Conservation (phyloP, 1,139 yeast genomes). For the Insectozyma bohioensis region DNA sequence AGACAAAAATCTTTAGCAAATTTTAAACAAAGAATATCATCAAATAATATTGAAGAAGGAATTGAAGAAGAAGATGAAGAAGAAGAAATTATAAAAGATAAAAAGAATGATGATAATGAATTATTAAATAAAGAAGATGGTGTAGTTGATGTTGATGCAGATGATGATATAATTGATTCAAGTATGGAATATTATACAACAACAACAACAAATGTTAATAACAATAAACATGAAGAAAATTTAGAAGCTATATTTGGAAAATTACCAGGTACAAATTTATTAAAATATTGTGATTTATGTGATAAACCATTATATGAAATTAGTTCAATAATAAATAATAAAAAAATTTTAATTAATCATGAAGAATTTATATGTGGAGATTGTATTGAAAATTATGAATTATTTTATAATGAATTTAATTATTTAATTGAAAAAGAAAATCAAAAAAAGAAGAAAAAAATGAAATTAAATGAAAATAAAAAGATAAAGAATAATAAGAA, state of each 20-base stretch:
- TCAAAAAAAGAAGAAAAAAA: no score
- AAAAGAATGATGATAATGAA: neutral
- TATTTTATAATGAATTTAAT: conserved; percentile 37
- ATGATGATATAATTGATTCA: conserved; percentile 3
- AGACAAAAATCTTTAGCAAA: conserved; percentile 40
- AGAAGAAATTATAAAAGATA: neutral
- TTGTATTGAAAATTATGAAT: conserved; percentile 60
- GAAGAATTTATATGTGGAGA: conserved; percentile 64
- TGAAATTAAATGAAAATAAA: no score
- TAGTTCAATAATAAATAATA: conserved; percentile 33
- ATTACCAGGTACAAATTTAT: conserved; percentile 38
- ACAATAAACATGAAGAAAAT: conserved; percentile 21
- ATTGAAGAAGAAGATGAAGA: conserved; percentile 4
- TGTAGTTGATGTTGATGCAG: neutral
- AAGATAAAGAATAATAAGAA: neutral
- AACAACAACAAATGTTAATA: conserved; percentile 1
- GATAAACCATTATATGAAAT: conserved; percentile 67
- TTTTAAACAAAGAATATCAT: conserved; percentile 30
- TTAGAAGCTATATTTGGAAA: conserved; percentile 42
- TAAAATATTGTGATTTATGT: conserved; percentile 64
- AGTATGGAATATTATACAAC: conserved; percentile 1
- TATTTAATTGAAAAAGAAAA: conserved; percentile 1
- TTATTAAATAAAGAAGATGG: conserved; percentile 12
- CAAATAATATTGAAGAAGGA: neutral
- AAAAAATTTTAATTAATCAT: conserved; percentile 17